Evolutionary conservation across 306 rosid genomes (phyloP).

Genomic region (Vigna trinervia): DNA sequence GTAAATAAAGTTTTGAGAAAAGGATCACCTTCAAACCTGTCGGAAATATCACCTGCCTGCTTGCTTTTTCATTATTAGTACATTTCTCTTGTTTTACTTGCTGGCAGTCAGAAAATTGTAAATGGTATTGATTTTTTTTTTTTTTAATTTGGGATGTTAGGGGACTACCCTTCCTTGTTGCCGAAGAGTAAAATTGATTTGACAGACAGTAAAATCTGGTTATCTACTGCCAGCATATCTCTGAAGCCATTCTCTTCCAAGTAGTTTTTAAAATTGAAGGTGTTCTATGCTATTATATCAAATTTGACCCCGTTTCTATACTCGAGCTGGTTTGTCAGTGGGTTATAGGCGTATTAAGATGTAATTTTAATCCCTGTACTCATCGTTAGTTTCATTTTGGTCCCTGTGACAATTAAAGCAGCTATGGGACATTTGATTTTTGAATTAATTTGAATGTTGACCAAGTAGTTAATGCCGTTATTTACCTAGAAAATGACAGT

Average conservation of each 20-base stretch:
- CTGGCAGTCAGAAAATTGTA: conserved; percentile 39
- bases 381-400: conserved; percentile 7
- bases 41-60: conserved; percentile 3
- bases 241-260: conserved; percentile 44
- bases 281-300: conserved; percentile 24
- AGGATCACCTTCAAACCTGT: conserved; percentile 12
- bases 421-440: conserved; percentile 24
- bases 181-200: conserved; percentile 58
- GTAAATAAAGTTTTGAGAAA: conserved; percentile 23
- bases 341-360: background rate
- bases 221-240: conserved; percentile 33
- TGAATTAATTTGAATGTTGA: conserved; percentile 18
- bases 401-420: background rate
- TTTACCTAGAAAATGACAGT: background rate
- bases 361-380: background rate
- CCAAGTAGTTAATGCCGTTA: conserved; percentile 6
- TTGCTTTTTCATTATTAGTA: background rate
- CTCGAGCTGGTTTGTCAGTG: conserved; percentile 3
- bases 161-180: conserved; percentile 67
- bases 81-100: conserved; percentile 23
- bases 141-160: conserved; percentile 49
- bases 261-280: conserved; percentile 20
- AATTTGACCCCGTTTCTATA: conserved; percentile 12
- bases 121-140: conserved; percentile 20
- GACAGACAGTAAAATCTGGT: conserved; percentile 27